Conservation (phyloP, 805 yeast genomes). For the Teunomyces atbi region DNA sequence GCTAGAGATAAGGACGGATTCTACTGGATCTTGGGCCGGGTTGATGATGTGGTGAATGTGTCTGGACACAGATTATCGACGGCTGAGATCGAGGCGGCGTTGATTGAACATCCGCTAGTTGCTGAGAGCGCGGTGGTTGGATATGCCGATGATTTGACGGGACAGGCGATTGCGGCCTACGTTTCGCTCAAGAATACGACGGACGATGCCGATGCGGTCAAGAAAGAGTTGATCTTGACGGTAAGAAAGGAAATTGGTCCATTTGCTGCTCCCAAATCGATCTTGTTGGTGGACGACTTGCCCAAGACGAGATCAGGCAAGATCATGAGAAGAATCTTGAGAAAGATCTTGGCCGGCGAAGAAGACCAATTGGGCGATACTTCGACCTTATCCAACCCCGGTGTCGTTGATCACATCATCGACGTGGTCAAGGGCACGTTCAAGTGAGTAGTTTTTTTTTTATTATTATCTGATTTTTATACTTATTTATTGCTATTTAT, state of each 20-base stretch:
- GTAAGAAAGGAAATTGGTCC: conserved; percentile 92
- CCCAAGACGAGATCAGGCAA: conserved; percentile 99
- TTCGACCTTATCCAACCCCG: conserved; percentile 85
- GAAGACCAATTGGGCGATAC: conserved; percentile 91
- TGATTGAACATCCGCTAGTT: conserved; percentile 74
- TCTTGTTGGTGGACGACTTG: conserved; percentile 80
- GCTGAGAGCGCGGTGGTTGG: conserved; percentile 98
- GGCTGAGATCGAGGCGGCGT: conserved; percentile 94
- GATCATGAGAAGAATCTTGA: conserved; percentile 95
- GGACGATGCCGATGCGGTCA: conserved; percentile 53
- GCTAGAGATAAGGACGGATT: conserved; percentile 96
- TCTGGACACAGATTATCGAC: conserved; percentile 98
- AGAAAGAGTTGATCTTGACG: conserved; percentile 76
- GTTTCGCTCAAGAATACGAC: conserved; percentile 71
- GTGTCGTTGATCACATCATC: conserved; percentile 75
- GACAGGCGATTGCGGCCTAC: conserved; percentile 96
- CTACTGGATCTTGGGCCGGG: conserved; percentile 98
- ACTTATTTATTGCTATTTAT: conserved; percentile 3
- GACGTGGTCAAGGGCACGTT: conserved; percentile 51
- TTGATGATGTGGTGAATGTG: conserved; percentile 97
- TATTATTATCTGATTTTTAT: neutral
- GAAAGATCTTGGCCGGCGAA: conserved; percentile 90
- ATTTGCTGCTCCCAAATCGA: conserved; percentile 92
- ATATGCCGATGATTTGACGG: conserved; percentile 89
- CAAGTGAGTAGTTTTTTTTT: conserved; percentile 6